phyloP scores from a whole-genome alignment of 2,329 filamentous ascomycete species.

The Pseudocercospora musae region DNA sequence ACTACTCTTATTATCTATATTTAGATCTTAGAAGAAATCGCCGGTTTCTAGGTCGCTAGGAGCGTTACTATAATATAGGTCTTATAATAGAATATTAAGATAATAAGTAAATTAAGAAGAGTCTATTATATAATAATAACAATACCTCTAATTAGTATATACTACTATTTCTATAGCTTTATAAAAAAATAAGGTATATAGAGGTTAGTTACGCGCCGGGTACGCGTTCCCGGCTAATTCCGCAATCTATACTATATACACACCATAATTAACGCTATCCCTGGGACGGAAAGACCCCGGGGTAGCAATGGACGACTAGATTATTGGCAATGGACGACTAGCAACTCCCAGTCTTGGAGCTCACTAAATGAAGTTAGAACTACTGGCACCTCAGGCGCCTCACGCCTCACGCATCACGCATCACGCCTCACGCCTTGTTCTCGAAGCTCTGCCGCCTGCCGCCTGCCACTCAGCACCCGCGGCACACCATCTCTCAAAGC shows the following conservation, averaged over 20 bases:
- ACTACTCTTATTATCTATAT: background rate
- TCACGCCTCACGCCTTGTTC: constrained; percentile 22
- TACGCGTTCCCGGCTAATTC: too few species aligned
- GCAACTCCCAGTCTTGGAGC: constrained; percentile 15
- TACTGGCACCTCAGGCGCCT: too few species aligned
- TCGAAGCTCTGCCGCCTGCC: constrained; percentile 24
- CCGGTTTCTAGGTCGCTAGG: background rate
- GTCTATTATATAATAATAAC: background rate
- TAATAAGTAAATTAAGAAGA: background rate
- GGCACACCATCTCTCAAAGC: constrained; percentile 27
- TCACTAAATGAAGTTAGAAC: too few species aligned
- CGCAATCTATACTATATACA: too few species aligned
- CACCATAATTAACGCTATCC: too few species aligned
- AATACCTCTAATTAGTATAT: background rate
- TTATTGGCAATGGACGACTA: too few species aligned
- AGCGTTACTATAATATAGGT: background rate
- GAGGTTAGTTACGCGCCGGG: too few species aligned
- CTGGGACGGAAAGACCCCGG: too few species aligned
- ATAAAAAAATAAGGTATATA: too few species aligned
- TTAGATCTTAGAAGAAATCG: background rate
- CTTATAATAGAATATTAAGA: background rate
- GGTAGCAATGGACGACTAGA: too few species aligned
- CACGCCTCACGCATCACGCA: too few species aligned
- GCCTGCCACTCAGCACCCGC: constrained; percentile 20
- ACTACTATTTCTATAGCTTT: background rate